A percentile compares a stretch with the other conserved stretches of the same genome.
Conservation (phyloP, 2,329 filamentous ascomycete species). For the Plectosphaerella sp. region DNA sequence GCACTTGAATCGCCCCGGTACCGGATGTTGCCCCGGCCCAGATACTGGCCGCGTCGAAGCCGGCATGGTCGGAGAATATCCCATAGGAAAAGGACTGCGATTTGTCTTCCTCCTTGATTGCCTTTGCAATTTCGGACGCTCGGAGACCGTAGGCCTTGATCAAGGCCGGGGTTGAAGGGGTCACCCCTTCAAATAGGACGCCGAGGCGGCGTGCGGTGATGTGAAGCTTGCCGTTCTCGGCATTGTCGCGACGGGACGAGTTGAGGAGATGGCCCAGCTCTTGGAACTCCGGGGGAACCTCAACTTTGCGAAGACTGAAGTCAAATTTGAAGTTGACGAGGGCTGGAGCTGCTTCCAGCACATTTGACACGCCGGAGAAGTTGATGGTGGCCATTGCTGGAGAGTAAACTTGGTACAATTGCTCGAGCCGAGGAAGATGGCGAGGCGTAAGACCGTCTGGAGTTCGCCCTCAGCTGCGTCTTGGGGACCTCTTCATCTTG, state of each 20-base stretch:
- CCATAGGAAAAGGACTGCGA: background rate
- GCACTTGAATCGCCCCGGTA: conserved; percentile 16
- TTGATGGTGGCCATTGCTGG: too few species aligned
- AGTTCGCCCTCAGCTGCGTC: too few species aligned
- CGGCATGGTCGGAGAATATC: conserved; percentile 16
- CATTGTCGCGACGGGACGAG: background rate
- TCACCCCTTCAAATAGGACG: conserved; percentile 27
- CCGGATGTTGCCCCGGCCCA: conserved; percentile 32
- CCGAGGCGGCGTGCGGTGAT: conserved; percentile 29
- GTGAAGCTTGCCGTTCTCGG: background rate
- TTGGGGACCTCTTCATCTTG: too few species aligned
- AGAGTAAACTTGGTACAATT: too few species aligned
- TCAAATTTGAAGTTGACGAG: too few species aligned
- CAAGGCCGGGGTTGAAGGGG: conserved; percentile 24
- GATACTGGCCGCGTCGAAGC: conserved; percentile 24
- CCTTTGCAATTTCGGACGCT: conserved; percentile 21
- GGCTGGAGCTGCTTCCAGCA: too few species aligned
- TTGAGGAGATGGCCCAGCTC: too few species aligned
- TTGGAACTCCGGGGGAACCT: too few species aligned
- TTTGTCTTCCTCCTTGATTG: background rate
- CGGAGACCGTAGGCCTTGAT: conserved; percentile 27
- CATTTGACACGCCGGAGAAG: too few species aligned
- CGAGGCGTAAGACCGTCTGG: too few species aligned
- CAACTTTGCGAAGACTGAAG: too few species aligned
- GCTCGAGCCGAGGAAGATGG: too few species aligned